These are phyloP conservation scores for Excoecaria agallocha DNA, from an alignment of 345 rosid genomes.

Conservation along the genomic window DNA sequence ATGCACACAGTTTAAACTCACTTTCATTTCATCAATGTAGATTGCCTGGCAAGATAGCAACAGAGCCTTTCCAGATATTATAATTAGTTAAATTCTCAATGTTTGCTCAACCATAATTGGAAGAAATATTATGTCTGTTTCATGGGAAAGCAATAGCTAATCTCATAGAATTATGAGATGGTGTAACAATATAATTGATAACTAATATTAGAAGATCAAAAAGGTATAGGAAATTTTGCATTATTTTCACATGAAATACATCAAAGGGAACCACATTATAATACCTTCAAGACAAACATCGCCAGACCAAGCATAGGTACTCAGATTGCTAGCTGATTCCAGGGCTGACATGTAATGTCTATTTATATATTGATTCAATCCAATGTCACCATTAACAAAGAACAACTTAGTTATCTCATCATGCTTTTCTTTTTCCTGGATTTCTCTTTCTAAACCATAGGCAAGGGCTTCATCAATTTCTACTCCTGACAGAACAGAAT, in stretches of 20 bases:
- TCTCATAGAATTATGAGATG: background rate
- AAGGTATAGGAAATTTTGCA: background rate
- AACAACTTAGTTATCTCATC: slow-evolving; percentile 60
- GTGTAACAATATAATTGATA: background rate
- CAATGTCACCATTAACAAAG: slow-evolving; percentile 46
- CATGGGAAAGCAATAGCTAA: no score
- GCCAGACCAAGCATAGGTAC: slow-evolving; percentile 76
- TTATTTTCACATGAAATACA: background rate
- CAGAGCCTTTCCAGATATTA: no score
- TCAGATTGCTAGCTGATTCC: slow-evolving; percentile 54
- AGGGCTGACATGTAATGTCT: slow-evolving; percentile 66
- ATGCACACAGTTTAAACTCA: background rate
- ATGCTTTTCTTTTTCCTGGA: slow-evolving; percentile 47
- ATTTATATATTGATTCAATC: slow-evolving; percentile 37
- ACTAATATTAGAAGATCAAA: background rate
- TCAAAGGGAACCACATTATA: slow-evolving; percentile 8
- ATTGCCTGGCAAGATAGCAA: no score
- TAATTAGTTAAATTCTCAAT: no score
- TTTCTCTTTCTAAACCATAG: slow-evolving; percentile 78
- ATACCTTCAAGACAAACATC: slow-evolving; percentile 84
- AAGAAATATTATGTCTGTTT: no score
- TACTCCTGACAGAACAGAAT: slow-evolving; percentile 66
- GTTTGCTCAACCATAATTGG: no score
- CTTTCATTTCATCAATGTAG: background rate
- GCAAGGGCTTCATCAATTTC: slow-evolving; percentile 93